Base-by-base conservation (phyloP, 345 rosid genomes). In the Cardamine occulta region DNA sequence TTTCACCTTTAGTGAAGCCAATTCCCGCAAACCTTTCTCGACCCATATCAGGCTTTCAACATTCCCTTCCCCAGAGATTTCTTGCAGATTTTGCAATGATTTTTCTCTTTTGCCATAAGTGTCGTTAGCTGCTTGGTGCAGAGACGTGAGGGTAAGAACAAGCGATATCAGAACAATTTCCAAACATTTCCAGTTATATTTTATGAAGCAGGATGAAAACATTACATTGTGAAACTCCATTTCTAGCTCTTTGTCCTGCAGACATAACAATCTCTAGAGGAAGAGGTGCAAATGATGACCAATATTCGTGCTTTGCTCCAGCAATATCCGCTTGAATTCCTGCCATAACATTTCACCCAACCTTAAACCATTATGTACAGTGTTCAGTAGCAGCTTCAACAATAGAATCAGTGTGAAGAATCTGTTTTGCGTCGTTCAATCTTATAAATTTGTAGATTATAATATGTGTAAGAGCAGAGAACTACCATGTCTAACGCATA, bases 271-370 rank as follows among this genome's bases (percentile, higher is more conserved):
- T 79, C 73, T 93, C 95, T 72, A 72, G 64, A 6, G 98, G 93
- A 77, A 84, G 88, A 63, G 94, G 98, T 40, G 98, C 96, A 82
- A 88, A 87, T 26, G 97, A 87, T 79, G 97, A 88, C 98, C 98
- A 93, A 75, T 89, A 87, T 24, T 85, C 89, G 29, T 80, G 62
- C 66, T 84, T 93, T 49, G 87, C 90, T 74, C 79, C 60, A 6
- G 98, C 96, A 37, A 93, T 85, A 65, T 93, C 98, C 9, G 85
- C 80, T 63, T 86, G 90, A 54, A 91, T 85, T 14, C 93, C 98
- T 93, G 90, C 70, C 51, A 64, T 12, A 52, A 67, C n/a, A 37
- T 72, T 48, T 37, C 53, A 17, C 47, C 66, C 53, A 34, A 29
- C 37, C 37, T 45, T 70, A 31, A 24, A 44, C 26, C 60, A 62